Base-by-base conservation (phyloP, 2,329 filamentous ascomycete species). In the Fusarium mexicanum region DNA sequence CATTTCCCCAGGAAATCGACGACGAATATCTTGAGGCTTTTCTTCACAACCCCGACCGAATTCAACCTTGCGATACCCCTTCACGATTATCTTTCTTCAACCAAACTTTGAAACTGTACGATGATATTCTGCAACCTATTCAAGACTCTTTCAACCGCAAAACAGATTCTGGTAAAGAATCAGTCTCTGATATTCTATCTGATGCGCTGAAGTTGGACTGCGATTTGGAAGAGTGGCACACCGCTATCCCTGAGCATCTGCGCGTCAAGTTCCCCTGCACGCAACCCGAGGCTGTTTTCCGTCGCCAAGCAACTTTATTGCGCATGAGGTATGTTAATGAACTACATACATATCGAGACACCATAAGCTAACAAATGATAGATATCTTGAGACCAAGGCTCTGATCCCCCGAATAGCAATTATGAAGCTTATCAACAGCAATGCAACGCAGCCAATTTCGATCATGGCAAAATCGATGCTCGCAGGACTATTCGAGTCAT, bases 341-440 rank as follows among this genome's bases (percentile, higher is more conserved):
- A 17, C 33, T 17, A 17, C 16, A 2, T 4, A 24, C 0, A 12
- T 17, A 3, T 14, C 6, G 12, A n/a, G 6, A 31, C 18, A 26
- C 3, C 2, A 6, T 3, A 3, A 38, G 17, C 65, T 76, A 50
- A 76, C 47, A 17, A 22, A 9, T 13, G 4, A 8, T 20, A 76
- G 77, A 33, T 77, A 79, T 33, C 58, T 79, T 8, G 77, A 79
- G 26, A 67, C 67, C n/a, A 79, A 75, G 29, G 67, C 72, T 2
- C 60, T 79, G 5, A 61, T 79, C 2, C 73, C 73, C 6, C 68
- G 77, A 17, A 54, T 67, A 11, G 69, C 77, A 4, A 75, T 78
- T 14, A 74, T 78, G 71, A 75, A 77, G 65, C 51, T 79, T 8
- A 64, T 69, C 4, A 48, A 59, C 41, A 57, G 14, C 9, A 58